phyloP scores from a whole-genome alignment of 176 grass and related monocot genomes.

The Thalia dealbata region DNA sequence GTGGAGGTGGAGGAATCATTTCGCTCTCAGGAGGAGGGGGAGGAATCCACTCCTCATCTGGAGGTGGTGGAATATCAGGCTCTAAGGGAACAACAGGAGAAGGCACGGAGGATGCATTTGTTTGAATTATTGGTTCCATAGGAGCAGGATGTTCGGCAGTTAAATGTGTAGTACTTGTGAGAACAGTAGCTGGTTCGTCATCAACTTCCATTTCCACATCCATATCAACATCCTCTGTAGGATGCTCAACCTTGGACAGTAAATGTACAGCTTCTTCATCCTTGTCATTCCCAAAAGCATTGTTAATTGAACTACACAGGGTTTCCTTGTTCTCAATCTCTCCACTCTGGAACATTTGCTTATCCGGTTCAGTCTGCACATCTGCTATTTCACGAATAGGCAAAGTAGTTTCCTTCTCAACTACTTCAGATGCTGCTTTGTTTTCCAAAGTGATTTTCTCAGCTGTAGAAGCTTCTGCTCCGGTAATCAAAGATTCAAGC shows the following conservation, averaged over 20 bases:
- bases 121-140: slow-evolving; percentile 18
- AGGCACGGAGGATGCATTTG: slow-evolving; percentile 17
- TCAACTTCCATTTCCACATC: slow-evolving; percentile 99
- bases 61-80: slow-evolving; percentile 46
- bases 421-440: slow-evolving; percentile 25
- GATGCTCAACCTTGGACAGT: slow-evolving; percentile 25
- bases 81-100: slow-evolving; percentile 32
- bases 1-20: slow-evolving; percentile 44
- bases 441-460: slow-evolving; percentile 21
- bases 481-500: slow-evolving; percentile 56
- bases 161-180: slow-evolving; percentile 5
- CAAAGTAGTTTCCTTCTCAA: not conserved
- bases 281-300: slow-evolving; percentile 22
- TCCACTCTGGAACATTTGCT: slow-evolving; percentile 23
- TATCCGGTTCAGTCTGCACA: slow-evolving; percentile 26
- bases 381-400: slow-evolving; percentile 8
- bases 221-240: slow-evolving; percentile 59
- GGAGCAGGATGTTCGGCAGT: slow-evolving; percentile 25
- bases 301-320: slow-evolving; percentile 14
- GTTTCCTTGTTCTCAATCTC: slow-evolving; percentile 22
- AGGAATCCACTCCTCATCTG: slow-evolving; percentile 77
- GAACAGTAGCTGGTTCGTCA: slow-evolving; percentile 42
- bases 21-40: slow-evolving; percentile 74
- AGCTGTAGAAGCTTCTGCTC: slow-evolving; percentile 37
- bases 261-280: slow-evolving; percentile 1